Evolutionary conservation across 768 basidiomycete genomes (phyloP), one percentile per base, ranked within the genome.

Genomic region (Ramaria rubella): DNA sequence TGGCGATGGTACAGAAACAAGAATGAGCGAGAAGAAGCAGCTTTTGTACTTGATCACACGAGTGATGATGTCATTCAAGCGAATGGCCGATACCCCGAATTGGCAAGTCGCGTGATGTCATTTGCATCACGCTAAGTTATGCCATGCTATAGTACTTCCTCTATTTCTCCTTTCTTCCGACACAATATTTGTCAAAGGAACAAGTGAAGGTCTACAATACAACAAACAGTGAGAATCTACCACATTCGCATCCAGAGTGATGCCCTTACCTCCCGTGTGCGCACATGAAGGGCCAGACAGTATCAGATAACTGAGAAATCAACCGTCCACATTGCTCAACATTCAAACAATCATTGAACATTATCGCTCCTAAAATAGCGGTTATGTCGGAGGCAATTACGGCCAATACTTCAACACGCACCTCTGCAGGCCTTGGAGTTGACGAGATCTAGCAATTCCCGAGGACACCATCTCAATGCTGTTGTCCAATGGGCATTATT

Each of bases 371-470:
- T 96, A 67, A 14, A 51, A 44, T 42, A 31, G 8, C 49, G 43
- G 33, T 40, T 44, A 53, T 27, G 52, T 52, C 50, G 57, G 46
- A 31, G 45, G 15, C 42, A 12, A 50, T 27, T 24, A n/a, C 34
- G 17, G n/a, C 23, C n/a, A 19, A 29, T 38, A 48, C 45, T 57
- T 56, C 30, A 52, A 46, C 57, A 67, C 78, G 61, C 66, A 86
- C 95, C 94, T 73, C 96, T 77, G 66, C 96, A 99, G 23, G 96
- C 96, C 71, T 92, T 94, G 9, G 94, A 96, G 69, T 97, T 94
- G 62, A 92, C 76, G 60, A 99, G 71, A 33, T 94, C 90, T 14
- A 94, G 69, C 51, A 98, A 75, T 53, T 80, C 82, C 50, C 75
- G 77, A n/a, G 96, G 96, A 68, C 90, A 94, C 77, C 81, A 83